A percentile compares a stretch with the other conserved stretches of the same genome.
These are phyloP conservation scores for Larix sibirica DNA, from an alignment of 83 land plant genomes.

Conservation along the genomic window DNA sequence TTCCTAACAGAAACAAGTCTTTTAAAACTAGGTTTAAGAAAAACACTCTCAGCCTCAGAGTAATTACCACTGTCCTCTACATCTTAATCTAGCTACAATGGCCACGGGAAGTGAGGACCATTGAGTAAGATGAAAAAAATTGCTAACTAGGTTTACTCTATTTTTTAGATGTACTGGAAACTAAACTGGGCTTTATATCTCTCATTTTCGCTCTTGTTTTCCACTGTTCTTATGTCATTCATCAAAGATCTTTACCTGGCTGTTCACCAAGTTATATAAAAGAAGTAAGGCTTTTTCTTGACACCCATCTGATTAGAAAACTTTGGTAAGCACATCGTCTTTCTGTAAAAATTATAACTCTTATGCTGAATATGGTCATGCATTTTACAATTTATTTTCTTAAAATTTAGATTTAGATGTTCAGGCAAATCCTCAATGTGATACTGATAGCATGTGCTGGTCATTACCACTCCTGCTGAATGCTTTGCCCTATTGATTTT, in stretches of 20 bases:
- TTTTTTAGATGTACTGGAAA: not conserved
- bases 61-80: not conserved
- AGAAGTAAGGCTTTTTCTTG: too few species aligned
- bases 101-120: not conserved
- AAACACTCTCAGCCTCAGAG: not conserved
- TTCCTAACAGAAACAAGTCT: not conserved
- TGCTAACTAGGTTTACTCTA: not conserved
- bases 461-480: too few species aligned
- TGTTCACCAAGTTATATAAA: not conserved
- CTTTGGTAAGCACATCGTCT: too few species aligned
- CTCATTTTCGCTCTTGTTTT: not conserved
- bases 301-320: too few species aligned
- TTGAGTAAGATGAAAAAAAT: too few species aligned
- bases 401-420: too few species aligned
- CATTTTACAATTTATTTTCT: too few species aligned
- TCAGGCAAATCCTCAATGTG: too few species aligned
- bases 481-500: too few species aligned
- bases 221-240: not conserved
- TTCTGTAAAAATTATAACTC: too few species aligned
- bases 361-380: too few species aligned
- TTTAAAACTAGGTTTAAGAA: not conserved
- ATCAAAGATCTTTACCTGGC: not conserved
- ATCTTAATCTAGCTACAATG: not conserved
- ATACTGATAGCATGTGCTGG: too few species aligned
- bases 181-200: not conserved